phyloP scores from a whole-genome alignment of 495 filamentous ascomycete genomes.

The Xylaria grammica region DNA sequence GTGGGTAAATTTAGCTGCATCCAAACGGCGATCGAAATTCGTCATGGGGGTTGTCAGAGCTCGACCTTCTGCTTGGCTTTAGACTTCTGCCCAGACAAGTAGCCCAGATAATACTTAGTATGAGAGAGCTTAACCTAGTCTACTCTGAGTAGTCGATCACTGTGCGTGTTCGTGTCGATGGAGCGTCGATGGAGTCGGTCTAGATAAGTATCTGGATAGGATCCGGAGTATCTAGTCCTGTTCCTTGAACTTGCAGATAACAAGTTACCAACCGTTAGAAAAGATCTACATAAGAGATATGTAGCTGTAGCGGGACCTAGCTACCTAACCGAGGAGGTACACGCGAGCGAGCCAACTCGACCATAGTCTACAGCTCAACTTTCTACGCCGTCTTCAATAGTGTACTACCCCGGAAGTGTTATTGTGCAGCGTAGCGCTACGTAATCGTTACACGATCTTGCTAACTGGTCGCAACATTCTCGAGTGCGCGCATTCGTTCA shows the following conservation, averaged over 20 bases:
- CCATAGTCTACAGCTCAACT: background rate
- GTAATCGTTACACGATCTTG: background rate
- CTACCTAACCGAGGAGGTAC: no score
- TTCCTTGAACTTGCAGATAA: background rate
- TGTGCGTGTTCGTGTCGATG: no score
- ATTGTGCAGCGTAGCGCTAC: background rate
- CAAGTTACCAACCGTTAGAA: background rate
- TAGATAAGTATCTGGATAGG: background rate
- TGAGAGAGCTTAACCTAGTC: no score
- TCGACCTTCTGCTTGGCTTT: no score
- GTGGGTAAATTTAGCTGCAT: background rate
- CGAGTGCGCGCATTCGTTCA: no score
- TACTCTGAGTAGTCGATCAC: no score
- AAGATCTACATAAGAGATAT: no score
- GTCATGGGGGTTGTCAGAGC: no score
- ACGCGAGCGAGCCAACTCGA: no score
- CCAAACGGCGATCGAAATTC: background rate
- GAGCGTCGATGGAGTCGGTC: background rate
- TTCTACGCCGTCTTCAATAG: no score
- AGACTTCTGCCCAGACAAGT: no score
- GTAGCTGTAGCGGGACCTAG: background rate
- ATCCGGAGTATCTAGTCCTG: background rate
- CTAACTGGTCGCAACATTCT: background rate
- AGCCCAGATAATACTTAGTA: background rate
- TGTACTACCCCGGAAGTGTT: background rate